Conservation (phyloP, 371 early-diverging fungal species). For the Edhazardia aedis region DNA sequence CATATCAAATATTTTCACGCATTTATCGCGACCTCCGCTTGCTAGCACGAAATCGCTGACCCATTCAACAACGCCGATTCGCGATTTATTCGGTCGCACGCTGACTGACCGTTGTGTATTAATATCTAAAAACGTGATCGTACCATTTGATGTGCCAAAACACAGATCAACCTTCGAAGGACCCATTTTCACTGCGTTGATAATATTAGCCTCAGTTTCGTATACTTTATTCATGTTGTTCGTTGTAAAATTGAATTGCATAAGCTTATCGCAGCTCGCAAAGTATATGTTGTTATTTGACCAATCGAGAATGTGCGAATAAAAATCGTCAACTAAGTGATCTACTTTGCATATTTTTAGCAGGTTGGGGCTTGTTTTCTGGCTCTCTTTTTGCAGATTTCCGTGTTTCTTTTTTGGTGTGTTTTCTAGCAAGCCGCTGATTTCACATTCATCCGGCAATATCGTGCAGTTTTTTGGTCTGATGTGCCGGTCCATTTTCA, state of each 20-base stretch:
- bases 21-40: conserved; percentile 45
- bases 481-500: too few relatives aligned
- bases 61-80: conserved; percentile 41
- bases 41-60: conserved; percentile 17
- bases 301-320: conserved; percentile 45
- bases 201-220: conserved; percentile 5
- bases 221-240: conserved; percentile 15
- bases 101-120: conserved; percentile 6
- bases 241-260: conserved; percentile 35
- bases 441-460: too few relatives aligned
- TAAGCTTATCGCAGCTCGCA: conserved; percentile 30
- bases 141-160: conserved; percentile 17
- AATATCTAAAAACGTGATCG: conserved; percentile 18
- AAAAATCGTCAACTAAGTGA: conserved; percentile 46
- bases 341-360: too few relatives aligned
- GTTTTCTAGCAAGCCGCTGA: too few relatives aligned
- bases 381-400: too few relatives aligned
- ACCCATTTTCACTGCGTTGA: conserved; percentile 22
- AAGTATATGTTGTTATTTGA: conserved; percentile 34
- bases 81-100: conserved; percentile 24
- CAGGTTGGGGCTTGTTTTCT: too few relatives aligned
- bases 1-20: conserved; percentile 36
- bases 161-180: neutral
- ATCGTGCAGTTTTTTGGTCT: too few relatives aligned
- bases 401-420: too few relatives aligned